phyloP scores from a whole-genome alignment of 441 rosid species.

The Brassica hybrid region DNA sequence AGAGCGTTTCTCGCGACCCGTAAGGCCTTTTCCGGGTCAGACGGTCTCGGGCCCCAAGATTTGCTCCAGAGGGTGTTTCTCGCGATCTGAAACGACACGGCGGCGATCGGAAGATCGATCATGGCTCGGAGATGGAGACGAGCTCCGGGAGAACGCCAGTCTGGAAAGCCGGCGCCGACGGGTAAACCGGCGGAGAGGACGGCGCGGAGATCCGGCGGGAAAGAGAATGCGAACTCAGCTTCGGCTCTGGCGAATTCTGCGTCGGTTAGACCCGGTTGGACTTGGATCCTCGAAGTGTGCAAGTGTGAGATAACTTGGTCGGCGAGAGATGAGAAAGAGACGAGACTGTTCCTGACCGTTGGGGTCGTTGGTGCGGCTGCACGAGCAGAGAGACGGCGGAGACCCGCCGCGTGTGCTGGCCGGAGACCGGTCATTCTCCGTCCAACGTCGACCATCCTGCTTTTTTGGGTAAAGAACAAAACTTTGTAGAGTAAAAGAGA shows the following conservation, averaged over 20 bases:
- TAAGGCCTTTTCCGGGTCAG: conserved; percentile 81
- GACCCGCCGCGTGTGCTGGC: conserved; percentile 89
- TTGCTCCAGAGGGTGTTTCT: conserved; percentile 88
- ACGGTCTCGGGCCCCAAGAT: conserved; percentile 86
- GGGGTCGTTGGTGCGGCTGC: conserved; percentile 77
- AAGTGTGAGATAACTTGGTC: conserved; percentile 78
- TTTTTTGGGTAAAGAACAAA: background rate
- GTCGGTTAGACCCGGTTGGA: conserved; percentile 81
- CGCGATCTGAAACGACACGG: conserved; percentile 87
- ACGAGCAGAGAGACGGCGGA: conserved; percentile 93
- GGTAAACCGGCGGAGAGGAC: conserved; percentile 88
- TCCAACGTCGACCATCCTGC: conserved; percentile 90
- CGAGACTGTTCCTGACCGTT: conserved; percentile 63
- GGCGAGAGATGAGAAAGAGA: conserved; percentile 74
- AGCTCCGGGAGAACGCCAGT: conserved; percentile 87
- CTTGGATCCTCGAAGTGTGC: conserved; percentile 64
- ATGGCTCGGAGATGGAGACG: conserved; percentile 84
- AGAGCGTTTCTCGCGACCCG: no score
- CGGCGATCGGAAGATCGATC: conserved; percentile 84
- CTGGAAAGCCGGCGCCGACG: conserved; percentile 82
- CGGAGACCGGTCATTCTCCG: conserved; percentile 87
- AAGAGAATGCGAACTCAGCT: conserved; percentile 86
- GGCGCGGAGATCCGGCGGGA: conserved; percentile 94
- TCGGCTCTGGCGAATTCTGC: conserved; percentile 90
- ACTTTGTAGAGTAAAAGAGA: background rate